Conservation (phyloP, 495 filamentous ascomycete genomes). For the Usnea hakonensis region DNA sequence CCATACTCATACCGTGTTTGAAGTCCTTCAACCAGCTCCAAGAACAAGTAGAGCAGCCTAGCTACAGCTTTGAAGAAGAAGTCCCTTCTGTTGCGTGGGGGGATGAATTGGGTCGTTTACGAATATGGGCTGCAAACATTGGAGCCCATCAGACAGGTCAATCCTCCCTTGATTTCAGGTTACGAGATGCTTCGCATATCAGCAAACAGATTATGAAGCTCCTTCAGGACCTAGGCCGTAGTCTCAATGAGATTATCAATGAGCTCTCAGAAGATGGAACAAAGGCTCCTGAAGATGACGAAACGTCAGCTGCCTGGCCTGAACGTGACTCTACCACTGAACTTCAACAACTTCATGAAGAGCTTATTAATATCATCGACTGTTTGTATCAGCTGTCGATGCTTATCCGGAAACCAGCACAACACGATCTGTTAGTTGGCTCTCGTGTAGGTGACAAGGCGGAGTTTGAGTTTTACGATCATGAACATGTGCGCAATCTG, state of each 20-base stretch:
- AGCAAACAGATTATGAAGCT: constrained; percentile 8
- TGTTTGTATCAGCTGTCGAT: constrained; percentile 22
- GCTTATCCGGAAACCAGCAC: constrained; percentile 27
- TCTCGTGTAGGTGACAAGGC: constrained; percentile 23
- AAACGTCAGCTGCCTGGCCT: background rate
- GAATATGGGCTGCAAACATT: constrained; percentile 25
- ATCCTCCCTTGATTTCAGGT: constrained; percentile 20
- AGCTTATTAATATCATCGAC: constrained; percentile 12
- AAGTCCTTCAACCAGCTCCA: background rate
- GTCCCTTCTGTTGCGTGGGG: background rate
- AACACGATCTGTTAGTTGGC: constrained; percentile 29
- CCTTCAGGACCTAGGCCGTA: background rate
- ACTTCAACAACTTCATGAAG: constrained; percentile 7
- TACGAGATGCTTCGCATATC: constrained; percentile 16
- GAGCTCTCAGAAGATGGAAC: background rate
- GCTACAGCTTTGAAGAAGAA: background rate
- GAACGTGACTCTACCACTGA: constrained; percentile 3
- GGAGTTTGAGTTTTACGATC: constrained; percentile 25
- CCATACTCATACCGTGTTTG: background rate
- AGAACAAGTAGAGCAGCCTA: background rate
- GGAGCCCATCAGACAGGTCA: constrained; percentile 28
- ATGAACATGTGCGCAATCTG: constrained; percentile 25
- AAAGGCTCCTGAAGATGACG: background rate
- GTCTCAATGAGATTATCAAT: background rate
- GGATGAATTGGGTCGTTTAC: background rate